These are phyloP conservation scores for Candida argentea DNA, from an alignment of 805 yeast genomes.

Conservation along the genomic window DNA sequence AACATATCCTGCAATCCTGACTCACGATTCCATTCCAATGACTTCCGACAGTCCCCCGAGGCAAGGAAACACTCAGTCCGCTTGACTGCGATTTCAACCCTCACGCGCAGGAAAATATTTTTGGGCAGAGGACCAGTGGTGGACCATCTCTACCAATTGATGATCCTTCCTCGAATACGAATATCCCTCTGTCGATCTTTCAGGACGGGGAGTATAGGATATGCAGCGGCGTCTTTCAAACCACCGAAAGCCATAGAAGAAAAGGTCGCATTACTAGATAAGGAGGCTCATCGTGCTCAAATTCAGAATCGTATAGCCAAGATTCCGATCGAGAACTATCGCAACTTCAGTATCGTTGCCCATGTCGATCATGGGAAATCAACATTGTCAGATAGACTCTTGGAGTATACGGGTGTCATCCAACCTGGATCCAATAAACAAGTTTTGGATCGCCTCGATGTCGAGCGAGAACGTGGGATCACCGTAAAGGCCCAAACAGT, in stretches of 20 bases:
- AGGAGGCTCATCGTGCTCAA: conserved; percentile 21
- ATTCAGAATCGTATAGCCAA: conserved; percentile 52
- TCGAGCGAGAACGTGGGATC: conserved; percentile 92
- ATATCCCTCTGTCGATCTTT: too few relatives aligned
- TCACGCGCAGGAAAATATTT: too few relatives aligned
- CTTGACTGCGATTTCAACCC: too few relatives aligned
- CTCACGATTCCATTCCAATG: too few relatives aligned
- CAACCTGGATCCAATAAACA: conserved; percentile 68
- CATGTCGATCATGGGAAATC: conserved; percentile 91
- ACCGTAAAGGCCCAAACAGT: conserved; percentile 97
- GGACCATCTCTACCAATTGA: not conserved
- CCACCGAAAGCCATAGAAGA: conserved; percentile 10
- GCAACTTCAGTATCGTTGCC: conserved; percentile 92
- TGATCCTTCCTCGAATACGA: too few relatives aligned
- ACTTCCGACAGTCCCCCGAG: too few relatives aligned
- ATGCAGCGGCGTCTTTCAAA: conserved; percentile 1
- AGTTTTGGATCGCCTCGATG: conserved; percentile 85
- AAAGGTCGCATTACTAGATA: conserved; percentile 18
- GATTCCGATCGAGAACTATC: conserved; percentile 73
- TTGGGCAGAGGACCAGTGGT: not conserved
- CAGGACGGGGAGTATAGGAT: too few relatives aligned
- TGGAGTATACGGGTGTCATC: conserved; percentile 85
- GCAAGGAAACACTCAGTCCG: too few relatives aligned
- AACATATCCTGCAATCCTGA: too few relatives aligned
- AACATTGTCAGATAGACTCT: conserved; percentile 76